These are phyloP conservation scores for Ogataea nitratoaversa DNA, from an alignment of 805 yeast genomes.

Conservation along the genomic window DNA sequence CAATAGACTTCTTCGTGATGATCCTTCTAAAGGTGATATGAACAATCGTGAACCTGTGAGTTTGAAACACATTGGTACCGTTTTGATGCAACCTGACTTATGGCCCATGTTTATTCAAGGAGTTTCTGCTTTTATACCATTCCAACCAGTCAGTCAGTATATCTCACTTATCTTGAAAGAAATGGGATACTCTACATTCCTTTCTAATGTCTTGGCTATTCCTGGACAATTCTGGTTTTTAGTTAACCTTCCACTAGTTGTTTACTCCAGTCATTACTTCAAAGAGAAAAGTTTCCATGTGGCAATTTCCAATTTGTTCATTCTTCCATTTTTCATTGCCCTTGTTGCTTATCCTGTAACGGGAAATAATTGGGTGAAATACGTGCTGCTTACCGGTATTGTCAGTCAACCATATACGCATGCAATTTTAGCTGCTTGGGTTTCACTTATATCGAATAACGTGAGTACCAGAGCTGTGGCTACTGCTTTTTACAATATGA, in stretches of 20 bases:
- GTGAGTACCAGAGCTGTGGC: slow-evolving; percentile 29
- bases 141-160: slow-evolving; percentile 34
- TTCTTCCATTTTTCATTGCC: slow-evolving; percentile 11
- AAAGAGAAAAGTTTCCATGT: slow-evolving; percentile 48
- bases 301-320: slow-evolving; percentile 44
- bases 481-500: slow-evolving; percentile 29
- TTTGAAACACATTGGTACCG: slow-evolving; percentile 31
- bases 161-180: slow-evolving; percentile 41
- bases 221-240: slow-evolving; percentile 37
- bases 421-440: slow-evolving; percentile 31
- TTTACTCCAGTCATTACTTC: slow-evolving; percentile 31
- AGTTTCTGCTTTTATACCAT: slow-evolving; percentile 33
- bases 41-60: slow-evolving; percentile 47
- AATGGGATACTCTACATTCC: slow-evolving; percentile 48
- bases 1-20: slow-evolving; percentile 52
- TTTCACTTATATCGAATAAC: slow-evolving; percentile 27
- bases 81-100: slow-evolving; percentile 42
- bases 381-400: slow-evolving; percentile 11
- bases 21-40: slow-evolving; percentile 59
- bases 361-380: slow-evolving; percentile 15
- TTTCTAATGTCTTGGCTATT: slow-evolving; percentile 45
- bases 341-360: slow-evolving; percentile 10
- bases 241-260: slow-evolving; percentile 27
- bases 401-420: slow-evolving; percentile 41
- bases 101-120: slow-evolving; percentile 47